Base-by-base conservation (phyloP, 352 stramenopile species). In the Phytophthora chlamydospora region DNA sequence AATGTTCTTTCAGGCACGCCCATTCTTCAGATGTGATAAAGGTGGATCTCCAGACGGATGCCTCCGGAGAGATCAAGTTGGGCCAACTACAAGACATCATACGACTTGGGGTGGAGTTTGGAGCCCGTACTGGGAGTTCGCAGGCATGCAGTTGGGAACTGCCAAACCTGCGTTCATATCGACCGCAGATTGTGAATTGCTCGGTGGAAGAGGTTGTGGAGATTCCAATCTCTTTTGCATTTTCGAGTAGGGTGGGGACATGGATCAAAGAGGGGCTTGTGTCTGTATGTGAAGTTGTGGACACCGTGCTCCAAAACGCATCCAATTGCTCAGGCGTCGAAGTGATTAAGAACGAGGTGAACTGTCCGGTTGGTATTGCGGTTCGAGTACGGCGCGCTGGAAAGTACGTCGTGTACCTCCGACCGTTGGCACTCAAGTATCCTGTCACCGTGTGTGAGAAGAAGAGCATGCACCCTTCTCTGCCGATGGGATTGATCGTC, bases 81-180 rank as follows among this genome's bases (percentile, higher is more conserved):
- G 76, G 76, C 5, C 10, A 61, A 31, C 62, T 88, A 3, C 33
- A 50, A 41, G 51, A 67, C 9, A 33, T 78, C 10, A 41, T 52
- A 3, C 13, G 38, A 29, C 24, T 84, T 17, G 35, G 21, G 31
- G 67, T 69, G 14, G 34, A 47, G 33, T 51, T 76, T 40, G 38
- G 29, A 11, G 43, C 29, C 38, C 32, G 16, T 54, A 48, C 4
- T 24, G 21, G 27, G 11, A 47, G 13, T 3, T 40, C 40, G 0
- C 58, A 41, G 21, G 38, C 44, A 9, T 85, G 58, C 61, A 66
- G 24, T 0, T 88, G 78, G 75, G 61, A 80, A 14, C 27, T 88
- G n/a, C 78, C 78, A 31, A 86, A 83, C 47, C 14, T 72, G 39
- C 64, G 59, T 31, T 65, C 64, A 34, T 72, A 68, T 21, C 64